These are phyloP conservation scores for Alternaria gansuensis DNA, from an alignment of 2,329 filamentous ascomycete genomes.

Conservation along the genomic window DNA sequence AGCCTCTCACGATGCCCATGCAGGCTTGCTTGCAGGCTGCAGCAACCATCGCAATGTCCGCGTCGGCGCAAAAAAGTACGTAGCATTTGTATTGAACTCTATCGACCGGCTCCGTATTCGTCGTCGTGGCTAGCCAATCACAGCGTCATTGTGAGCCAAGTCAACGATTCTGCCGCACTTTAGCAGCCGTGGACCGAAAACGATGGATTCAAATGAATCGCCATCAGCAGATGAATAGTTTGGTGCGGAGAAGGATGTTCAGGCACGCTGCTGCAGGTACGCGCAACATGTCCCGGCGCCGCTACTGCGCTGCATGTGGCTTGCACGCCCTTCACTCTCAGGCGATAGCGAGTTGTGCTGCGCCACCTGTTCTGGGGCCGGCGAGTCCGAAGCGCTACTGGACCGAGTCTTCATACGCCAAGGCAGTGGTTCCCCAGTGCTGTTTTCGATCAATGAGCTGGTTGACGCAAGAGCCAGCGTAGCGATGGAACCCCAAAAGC, in stretches of 20 bases:
- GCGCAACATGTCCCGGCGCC: constrained; percentile 31
- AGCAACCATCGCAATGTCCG: constrained; percentile 3
- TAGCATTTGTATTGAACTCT: constrained; percentile 21
- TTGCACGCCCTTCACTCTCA: constrained; percentile 27
- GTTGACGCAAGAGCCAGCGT: constrained; percentile 2
- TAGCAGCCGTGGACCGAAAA: not conserved
- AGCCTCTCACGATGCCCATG: constrained; percentile 10
- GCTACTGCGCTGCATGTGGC: constrained; percentile 32
- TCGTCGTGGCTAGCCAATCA: constrained; percentile 2
- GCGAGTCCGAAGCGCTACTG: constrained; percentile 37
- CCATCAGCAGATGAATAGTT: constrained; percentile 16
- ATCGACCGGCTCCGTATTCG: constrained; percentile 11
- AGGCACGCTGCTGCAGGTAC: constrained; percentile 48
- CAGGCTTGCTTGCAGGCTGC: not conserved
- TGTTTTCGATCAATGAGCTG: not conserved
- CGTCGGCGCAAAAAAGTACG: constrained; percentile 8
- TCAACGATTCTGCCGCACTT: not conserved
- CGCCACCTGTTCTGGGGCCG: constrained; percentile 40
- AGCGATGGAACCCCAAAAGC: not conserved
- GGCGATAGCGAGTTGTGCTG: constrained; percentile 31
- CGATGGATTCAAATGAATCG: constrained; percentile 1
- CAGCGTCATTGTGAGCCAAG: constrained; percentile 7
- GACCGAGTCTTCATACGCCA: constrained; percentile 14
- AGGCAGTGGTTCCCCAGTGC: constrained; percentile 14
- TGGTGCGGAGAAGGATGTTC: constrained; percentile 8